Conservation (phyloP, 2,329 filamentous ascomycete genomes). For the Clonostachys chloroleuca region DNA sequence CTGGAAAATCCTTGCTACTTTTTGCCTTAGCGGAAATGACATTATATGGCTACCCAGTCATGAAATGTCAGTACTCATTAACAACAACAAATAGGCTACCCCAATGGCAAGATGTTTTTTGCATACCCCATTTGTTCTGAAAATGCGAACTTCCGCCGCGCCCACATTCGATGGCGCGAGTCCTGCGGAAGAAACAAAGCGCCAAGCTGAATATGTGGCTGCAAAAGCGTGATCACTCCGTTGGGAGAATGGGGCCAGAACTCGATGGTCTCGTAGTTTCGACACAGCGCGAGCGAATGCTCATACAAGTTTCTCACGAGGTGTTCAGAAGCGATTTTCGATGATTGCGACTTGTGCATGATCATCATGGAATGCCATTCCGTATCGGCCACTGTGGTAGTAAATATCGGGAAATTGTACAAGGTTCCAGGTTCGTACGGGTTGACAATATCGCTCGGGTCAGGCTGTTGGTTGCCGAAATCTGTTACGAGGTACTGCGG, state of each 20-base stretch:
- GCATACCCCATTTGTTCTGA: conserved; percentile 76
- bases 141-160: conserved; percentile 70
- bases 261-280: conserved; percentile 75
- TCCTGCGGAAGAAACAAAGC: conserved; percentile 78
- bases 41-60: neutral
- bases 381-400: conserved; percentile 68
- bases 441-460: conserved; percentile 65
- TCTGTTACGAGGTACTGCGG: conserved; percentile 58
- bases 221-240: conserved; percentile 67
- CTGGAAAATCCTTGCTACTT: conserved; percentile 64
- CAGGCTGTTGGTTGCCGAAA: conserved; percentile 49
- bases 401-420: conserved; percentile 66
- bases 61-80: neutral
- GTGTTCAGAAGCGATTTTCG: conserved; percentile 46
- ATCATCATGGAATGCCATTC: conserved; percentile 77
- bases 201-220: conserved; percentile 72
- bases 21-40: neutral
- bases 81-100: conserved; percentile 6
- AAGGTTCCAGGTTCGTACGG: conserved; percentile 68
- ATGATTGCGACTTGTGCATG: conserved; percentile 75
- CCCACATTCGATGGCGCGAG: conserved; percentile 69
- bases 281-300: conserved; percentile 67
- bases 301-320: conserved; percentile 49
- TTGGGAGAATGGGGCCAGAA: conserved; percentile 66
- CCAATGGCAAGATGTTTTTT: neutral